Conservation (phyloP, 1,284 basidiomycete genomes). For the Coniferiporia weirii region DNA sequence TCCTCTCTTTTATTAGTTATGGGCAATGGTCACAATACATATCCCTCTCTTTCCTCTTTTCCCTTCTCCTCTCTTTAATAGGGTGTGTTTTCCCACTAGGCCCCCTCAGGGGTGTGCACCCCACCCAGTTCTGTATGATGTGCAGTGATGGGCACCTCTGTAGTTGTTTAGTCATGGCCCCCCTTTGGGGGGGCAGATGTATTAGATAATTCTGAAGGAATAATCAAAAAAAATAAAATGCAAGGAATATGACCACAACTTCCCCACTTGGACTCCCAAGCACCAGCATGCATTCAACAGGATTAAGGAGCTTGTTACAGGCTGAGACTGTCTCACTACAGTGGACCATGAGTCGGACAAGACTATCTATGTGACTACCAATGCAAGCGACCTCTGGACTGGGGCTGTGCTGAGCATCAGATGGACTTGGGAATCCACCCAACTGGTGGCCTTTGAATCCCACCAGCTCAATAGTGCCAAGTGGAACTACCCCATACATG, state of each 20-base stretch:
- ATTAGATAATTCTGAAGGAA: too few relatives aligned
- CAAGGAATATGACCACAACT: conserved; percentile 23
- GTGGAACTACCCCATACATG: conserved; percentile 34
- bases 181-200: too few relatives aligned
- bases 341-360: conserved; percentile 32
- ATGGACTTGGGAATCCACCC: conserved; percentile 24
- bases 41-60: too few relatives aligned
- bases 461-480: conserved; percentile 26
- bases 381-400: conserved; percentile 30
- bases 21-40: too few relatives aligned
- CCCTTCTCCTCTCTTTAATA: too few relatives aligned
- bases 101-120: too few relatives aligned
- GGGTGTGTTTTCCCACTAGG: too few relatives aligned
- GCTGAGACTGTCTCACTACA: conserved; percentile 26
- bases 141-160: too few relatives aligned
- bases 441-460: conserved; percentile 33
- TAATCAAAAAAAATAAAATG: too few relatives aligned
- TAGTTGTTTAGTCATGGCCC: too few relatives aligned
- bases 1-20: too few relatives aligned
- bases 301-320: conserved; percentile 32
- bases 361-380: conserved; percentile 32
- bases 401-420: conserved; percentile 33
- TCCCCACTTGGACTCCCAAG: conserved; percentile 28
- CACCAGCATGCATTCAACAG: conserved; percentile 33
- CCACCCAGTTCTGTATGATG: too few relatives aligned